phyloP scores from a whole-genome alignment of 768 basidiomycete species.

The Russula abietina region DNA sequence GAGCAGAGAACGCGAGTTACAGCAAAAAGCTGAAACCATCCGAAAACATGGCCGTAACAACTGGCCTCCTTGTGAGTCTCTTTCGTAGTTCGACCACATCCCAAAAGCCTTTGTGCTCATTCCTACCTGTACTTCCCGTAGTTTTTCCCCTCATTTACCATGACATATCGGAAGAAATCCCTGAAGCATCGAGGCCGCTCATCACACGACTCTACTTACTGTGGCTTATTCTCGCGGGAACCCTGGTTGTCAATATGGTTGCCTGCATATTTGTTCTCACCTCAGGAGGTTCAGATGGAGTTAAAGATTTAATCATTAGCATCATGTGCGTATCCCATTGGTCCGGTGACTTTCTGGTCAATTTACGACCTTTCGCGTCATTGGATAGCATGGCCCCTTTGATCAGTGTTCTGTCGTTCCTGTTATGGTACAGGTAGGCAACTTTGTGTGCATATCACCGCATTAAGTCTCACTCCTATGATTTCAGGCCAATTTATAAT shows the following conservation, averaged over 20 bases:
- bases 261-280: constrained; percentile 83
- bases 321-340: constrained; percentile 54
- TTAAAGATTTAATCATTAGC: constrained; percentile 73
- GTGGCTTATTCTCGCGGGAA: constrained; percentile 84
- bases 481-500: constrained; percentile 83
- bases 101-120: neutral
- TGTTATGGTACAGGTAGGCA: constrained; percentile 89
- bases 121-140: constrained; percentile 30
- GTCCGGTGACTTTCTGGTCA: constrained; percentile 14
- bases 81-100: constrained; percentile 3
- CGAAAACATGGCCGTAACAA: constrained; percentile 80
- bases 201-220: constrained; percentile 86
- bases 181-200: constrained; percentile 67
- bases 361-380: constrained; percentile 26
- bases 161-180: constrained; percentile 86
- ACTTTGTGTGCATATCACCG: constrained; percentile 4
- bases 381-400: constrained; percentile 64
- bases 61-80: constrained; percentile 79
- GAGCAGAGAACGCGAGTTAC: constrained; percentile 69
- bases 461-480: constrained; percentile 19
- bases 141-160: constrained; percentile 95
- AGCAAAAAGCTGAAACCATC: constrained; percentile 60
- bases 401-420: constrained; percentile 74
- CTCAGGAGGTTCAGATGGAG: constrained; percentile 68
- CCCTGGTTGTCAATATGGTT: constrained; percentile 83